Conservation (phyloP, 352 stramenopile genomes). For the Phytophthora nicotianae region DNA sequence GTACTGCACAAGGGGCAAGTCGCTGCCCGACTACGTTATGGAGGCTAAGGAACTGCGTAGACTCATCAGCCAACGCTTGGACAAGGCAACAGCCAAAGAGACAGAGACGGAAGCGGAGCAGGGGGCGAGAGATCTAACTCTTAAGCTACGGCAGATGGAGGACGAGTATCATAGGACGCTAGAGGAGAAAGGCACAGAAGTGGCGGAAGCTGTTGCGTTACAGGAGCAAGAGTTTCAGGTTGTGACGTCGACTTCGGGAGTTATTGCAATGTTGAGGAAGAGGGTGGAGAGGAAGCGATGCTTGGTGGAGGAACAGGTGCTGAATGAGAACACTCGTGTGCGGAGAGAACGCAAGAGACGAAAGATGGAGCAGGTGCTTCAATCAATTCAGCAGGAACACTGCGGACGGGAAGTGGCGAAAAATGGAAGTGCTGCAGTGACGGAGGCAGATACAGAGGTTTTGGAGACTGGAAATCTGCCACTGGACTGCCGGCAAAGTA, state of each 20-base stretch:
- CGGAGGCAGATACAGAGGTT: not conserved
- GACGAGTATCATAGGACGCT: not conserved
- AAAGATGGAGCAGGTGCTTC: not conserved
- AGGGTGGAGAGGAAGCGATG: slow-evolving; percentile 7
- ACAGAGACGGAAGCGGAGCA: not conserved
- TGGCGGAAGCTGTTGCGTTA: no score
- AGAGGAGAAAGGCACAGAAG: not conserved
- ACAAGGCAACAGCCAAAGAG: not conserved
- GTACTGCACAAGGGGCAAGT: slow-evolving; percentile 46
- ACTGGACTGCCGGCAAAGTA: not conserved
- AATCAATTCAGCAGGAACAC: slow-evolving; percentile 1
- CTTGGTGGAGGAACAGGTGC: not conserved
- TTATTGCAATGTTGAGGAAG: slow-evolving; percentile 1
- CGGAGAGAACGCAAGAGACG: not conserved
- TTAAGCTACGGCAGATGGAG: slow-evolving; percentile 6
- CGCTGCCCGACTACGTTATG: slow-evolving; percentile 1
- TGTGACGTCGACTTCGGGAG: not conserved
- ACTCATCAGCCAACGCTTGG: not conserved
- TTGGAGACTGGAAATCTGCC: not conserved
- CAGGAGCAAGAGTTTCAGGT: no score
- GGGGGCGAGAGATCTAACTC: not conserved
- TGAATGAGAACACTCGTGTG: not conserved
- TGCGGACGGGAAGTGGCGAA: not conserved
- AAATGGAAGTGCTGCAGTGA: not conserved
- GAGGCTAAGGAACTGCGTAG: slow-evolving; percentile 3